These are phyloP conservation scores for Diutina sp. DNA, from an alignment of 1,139 yeast species.

Conservation along the genomic window DNA sequence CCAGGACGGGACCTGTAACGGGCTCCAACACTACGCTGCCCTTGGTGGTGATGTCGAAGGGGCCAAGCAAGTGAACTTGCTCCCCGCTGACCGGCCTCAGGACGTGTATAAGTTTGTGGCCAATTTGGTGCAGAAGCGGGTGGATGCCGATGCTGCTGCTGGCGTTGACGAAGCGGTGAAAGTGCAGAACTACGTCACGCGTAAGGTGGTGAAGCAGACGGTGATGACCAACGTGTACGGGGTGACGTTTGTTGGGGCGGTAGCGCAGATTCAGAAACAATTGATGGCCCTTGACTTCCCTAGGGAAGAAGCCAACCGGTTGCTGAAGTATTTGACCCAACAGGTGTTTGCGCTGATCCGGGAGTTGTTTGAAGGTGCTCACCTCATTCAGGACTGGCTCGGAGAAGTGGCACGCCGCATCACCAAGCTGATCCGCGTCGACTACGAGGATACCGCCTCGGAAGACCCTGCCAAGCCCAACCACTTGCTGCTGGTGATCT, in stretches of 20 bases:
- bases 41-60: slow-evolving; percentile 94
- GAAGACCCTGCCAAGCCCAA: slow-evolving; percentile 31
- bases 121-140: slow-evolving; percentile 47
- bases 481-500: slow-evolving; percentile 78
- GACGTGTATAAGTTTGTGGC: slow-evolving; percentile 88
- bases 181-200: slow-evolving; percentile 50
- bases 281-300: slow-evolving; percentile 27
- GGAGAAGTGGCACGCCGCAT: slow-evolving; percentile 77
- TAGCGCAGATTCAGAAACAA: slow-evolving; percentile 72
- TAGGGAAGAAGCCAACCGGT: slow-evolving; percentile 25
- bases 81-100: slow-evolving; percentile 75
- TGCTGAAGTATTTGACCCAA: slow-evolving; percentile 58
- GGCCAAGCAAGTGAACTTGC: slow-evolving; percentile 80
- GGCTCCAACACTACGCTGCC: slow-evolving; percentile 96
- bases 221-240: slow-evolving; percentile 99
- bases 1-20: slow-evolving; percentile 97
- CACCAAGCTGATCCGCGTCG: slow-evolving; percentile 64
- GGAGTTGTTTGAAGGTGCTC: slow-evolving; percentile 85
- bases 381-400: slow-evolving; percentile 91
- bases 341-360: slow-evolving; percentile 79
- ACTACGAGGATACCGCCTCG: slow-evolving; percentile 22
- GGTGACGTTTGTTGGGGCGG: slow-evolving; percentile 90
- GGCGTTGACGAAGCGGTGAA: slow-evolving; percentile 41
- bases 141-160: slow-evolving; percentile 46
- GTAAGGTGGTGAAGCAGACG: slow-evolving; percentile 91